Percentiles rank a stretch among this genome's conserved stretches.
Conservation (phyloP, 2,329 filamentous ascomycete genomes). For the Alternaria burnsii region DNA sequence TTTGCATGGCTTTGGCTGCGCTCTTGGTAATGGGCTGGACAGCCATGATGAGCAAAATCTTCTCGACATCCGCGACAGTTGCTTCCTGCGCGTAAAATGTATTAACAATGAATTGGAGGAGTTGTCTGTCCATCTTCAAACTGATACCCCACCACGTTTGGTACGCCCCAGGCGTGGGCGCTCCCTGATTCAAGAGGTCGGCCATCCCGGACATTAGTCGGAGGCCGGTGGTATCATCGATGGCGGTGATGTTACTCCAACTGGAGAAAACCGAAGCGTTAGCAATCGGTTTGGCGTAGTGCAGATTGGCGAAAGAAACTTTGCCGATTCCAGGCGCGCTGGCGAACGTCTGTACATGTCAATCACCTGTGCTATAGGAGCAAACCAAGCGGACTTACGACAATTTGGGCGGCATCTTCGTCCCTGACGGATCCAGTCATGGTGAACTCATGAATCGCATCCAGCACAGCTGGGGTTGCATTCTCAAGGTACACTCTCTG, state of each 20-base stretch:
- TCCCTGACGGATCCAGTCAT: constrained; percentile 21
- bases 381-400: constrained; percentile 14
- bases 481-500: constrained; percentile 20
- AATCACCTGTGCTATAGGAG: not conserved
- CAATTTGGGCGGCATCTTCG: constrained; percentile 30
- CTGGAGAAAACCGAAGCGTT: constrained; percentile 36
- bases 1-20: constrained; percentile 19
- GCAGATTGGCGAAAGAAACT: constrained; percentile 27
- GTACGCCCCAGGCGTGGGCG: constrained; percentile 11
- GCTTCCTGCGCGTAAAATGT: constrained; percentile 25
- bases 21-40: constrained; percentile 25
- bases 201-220: constrained; percentile 31
- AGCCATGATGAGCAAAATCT: constrained; percentile 26
- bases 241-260: constrained; percentile 32
- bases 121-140: constrained; percentile 25
- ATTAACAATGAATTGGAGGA: constrained; percentile 22
- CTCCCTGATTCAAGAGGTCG: constrained; percentile 21
- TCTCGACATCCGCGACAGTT: constrained; percentile 22
- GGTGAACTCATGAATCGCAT: constrained; percentile 24
- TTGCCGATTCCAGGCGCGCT: constrained; percentile 26
- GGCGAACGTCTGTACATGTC: constrained; percentile 29
- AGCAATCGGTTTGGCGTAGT: constrained; percentile 34
- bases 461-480: constrained; percentile 20
- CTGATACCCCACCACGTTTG: constrained; percentile 34
- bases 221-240: constrained; percentile 32